phyloP scores from a whole-genome alignment of 768 basidiomycete genomes.

The Mycena epipterygia region DNA sequence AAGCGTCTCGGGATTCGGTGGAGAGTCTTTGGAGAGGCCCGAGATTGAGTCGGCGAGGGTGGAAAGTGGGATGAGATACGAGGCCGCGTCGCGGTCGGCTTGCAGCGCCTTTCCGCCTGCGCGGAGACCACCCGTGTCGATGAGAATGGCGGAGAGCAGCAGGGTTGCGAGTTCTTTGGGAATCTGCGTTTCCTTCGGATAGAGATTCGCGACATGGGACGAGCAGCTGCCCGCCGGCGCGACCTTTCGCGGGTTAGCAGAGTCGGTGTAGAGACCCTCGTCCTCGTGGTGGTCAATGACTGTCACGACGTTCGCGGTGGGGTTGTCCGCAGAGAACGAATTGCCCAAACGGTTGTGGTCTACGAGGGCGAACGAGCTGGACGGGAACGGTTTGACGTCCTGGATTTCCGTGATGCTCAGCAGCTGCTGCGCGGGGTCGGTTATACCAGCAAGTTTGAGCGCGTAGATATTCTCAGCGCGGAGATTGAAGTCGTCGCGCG shows the following conservation, averaged over 20 bases:
- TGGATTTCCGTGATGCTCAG: constrained; percentile 80
- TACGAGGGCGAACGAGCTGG: constrained; percentile 81
- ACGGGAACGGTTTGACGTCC: constrained; percentile 59
- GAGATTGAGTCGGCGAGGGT: constrained; percentile 53
- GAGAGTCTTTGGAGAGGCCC: constrained; percentile 14
- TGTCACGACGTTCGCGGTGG: constrained; percentile 70
- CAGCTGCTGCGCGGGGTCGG: constrained; percentile 64
- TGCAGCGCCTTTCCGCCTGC: constrained; percentile 81
- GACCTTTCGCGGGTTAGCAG: constrained; percentile 77
- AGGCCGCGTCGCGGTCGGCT: constrained; percentile 74
- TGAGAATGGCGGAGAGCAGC: constrained; percentile 84
- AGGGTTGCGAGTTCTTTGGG: constrained; percentile 81
- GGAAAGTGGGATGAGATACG: constrained; percentile 73
- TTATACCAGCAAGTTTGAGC: constrained; percentile 69
- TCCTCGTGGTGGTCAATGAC: constrained; percentile 95
- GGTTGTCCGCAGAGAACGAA: constrained; percentile 55
- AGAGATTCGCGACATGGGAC: constrained; percentile 63
- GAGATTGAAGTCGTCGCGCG: constrained; percentile 76
- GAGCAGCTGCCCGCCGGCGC: constrained; percentile 84
- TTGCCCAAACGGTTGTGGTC: constrained; percentile 87
- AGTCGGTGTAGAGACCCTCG: constrained; percentile 74
- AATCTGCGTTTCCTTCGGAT: constrained; percentile 48
- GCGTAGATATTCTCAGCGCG: constrained; percentile 92
- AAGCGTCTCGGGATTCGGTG: constrained; percentile 28
- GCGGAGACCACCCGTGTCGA: constrained; percentile 89